Conservation (phyloP, 2,329 filamentous ascomycete species). For the Sporothrix inflata region DNA sequence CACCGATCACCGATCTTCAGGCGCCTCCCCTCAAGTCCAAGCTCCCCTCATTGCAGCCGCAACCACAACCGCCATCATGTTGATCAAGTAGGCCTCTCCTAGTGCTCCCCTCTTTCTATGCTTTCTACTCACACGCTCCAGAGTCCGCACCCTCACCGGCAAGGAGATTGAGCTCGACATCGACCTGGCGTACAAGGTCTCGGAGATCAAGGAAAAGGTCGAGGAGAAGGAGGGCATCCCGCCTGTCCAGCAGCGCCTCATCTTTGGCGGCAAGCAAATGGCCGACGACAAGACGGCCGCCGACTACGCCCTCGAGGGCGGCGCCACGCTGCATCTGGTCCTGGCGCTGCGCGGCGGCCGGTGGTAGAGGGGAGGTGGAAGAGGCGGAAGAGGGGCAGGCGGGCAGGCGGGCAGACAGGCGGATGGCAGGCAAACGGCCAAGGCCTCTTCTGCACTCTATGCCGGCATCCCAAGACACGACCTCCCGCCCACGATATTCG, state of each 20-base stretch:
- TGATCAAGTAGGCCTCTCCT: slow-evolving; percentile 24
- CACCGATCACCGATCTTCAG: background rate
- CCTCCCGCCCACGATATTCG: background rate
- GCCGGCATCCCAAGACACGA: background rate
- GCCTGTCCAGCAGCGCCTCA: slow-evolving; percentile 92
- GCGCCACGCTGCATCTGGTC: slow-evolving; percentile 92
- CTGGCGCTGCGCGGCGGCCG: slow-evolving; percentile 81
- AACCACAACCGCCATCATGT: slow-evolving; percentile 26
- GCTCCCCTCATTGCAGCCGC: background rate
- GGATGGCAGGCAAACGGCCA: background rate
- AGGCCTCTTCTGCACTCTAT: too few species aligned
- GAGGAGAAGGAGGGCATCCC: slow-evolving; percentile 99
- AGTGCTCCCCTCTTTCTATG: too few species aligned
- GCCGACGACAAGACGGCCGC: slow-evolving; percentile 90
- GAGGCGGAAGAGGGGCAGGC: background rate
- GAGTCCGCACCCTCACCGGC: slow-evolving; percentile 95
- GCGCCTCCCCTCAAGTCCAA: background rate
- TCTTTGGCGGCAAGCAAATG: slow-evolving; percentile 98
- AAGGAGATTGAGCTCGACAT: slow-evolving; percentile 99
- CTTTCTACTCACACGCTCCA: slow-evolving; percentile 44
- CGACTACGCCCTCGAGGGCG: slow-evolving; percentile 89
- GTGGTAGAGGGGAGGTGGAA: background rate
- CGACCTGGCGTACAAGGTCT: slow-evolving; percentile 90
- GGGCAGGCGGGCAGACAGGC: background rate
- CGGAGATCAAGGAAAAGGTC: slow-evolving; percentile 97